These are phyloP conservation scores for Leccinellum luteum DNA, from an alignment of 768 basidiomycete genomes.

Conservation along the genomic window DNA sequence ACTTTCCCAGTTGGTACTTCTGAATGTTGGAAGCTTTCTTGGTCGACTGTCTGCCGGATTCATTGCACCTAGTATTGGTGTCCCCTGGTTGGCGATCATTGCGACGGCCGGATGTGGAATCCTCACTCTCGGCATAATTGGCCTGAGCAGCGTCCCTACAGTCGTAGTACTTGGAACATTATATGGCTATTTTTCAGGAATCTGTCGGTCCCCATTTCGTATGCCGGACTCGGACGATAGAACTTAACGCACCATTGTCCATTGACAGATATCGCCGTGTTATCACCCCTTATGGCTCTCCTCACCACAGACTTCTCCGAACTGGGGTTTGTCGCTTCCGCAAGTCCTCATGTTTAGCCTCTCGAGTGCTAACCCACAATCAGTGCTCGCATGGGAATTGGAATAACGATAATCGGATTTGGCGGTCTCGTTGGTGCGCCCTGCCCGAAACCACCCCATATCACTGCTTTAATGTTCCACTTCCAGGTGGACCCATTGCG, in stretches of 20 bases:
- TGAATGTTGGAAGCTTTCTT: constrained; percentile 48
- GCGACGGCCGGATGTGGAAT: constrained; percentile 31
- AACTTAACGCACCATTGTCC: neutral
- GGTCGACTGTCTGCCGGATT: constrained; percentile 32
- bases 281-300: constrained; percentile 34
- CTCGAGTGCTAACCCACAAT: neutral
- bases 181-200: constrained; percentile 50
- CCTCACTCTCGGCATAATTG: constrained; percentile 13
- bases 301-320: constrained; percentile 37
- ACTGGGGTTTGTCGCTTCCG: constrained; percentile 37
- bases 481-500: constrained; percentile 51
- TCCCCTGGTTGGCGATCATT: constrained; percentile 40
- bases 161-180: constrained; percentile 39
- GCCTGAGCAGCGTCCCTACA: constrained; percentile 33
- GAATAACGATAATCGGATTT: constrained; percentile 8
- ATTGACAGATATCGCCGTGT: constrained; percentile 32
- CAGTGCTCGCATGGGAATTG: neutral
- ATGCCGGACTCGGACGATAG: neutral
- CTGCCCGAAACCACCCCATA: neutral
- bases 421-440: constrained; percentile 24
- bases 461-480: neutral
- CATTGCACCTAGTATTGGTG: constrained; percentile 40
- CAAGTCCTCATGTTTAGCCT: neutral
- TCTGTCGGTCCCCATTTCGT: constrained; percentile 25
- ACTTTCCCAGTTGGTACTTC: constrained; percentile 40